A percentile compares a stretch with the other conserved stretches of the same genome.
These are phyloP conservation scores for Trametes pubescens DNA, from an alignment of 1,284 basidiomycete genomes.

Conservation along the genomic window DNA sequence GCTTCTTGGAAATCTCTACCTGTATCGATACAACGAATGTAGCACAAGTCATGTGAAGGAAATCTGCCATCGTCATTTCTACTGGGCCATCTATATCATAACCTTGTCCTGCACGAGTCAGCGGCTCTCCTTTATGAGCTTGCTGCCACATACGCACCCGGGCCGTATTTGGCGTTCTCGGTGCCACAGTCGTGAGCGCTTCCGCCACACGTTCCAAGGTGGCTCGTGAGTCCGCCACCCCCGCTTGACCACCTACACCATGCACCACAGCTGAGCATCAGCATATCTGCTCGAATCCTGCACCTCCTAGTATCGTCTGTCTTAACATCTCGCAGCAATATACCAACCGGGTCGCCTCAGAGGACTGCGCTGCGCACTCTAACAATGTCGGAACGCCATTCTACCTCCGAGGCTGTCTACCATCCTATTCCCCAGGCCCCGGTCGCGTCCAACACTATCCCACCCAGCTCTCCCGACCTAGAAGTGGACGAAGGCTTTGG, in stretches of 20 bases:
- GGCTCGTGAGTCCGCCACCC: neutral
- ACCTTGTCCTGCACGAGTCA: too few species aligned
- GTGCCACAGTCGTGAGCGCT: constrained; percentile 6
- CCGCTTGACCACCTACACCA: neutral
- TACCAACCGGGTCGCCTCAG: neutral
- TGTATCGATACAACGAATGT: constrained; percentile 9
- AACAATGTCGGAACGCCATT: constrained; percentile 28
- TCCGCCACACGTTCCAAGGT: neutral
- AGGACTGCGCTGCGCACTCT: neutral
- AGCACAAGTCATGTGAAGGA: neutral
- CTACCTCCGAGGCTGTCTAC: constrained; percentile 38
- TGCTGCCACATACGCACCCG: neutral
- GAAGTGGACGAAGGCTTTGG: constrained; percentile 47
- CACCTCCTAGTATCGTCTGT: neutral
- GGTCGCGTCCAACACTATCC: constrained; percentile 30
- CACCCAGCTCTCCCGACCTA: constrained; percentile 28
- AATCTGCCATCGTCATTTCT: too few species aligned
- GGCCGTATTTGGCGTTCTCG: constrained; percentile 5
- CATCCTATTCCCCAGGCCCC: constrained; percentile 41
- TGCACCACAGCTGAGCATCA: neutral
- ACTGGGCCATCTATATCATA: too few species aligned
- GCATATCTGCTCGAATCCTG: neutral
- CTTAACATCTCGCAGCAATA: neutral
- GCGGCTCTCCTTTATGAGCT: neutral
- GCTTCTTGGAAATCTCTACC: neutral